These are phyloP conservation scores for Nemania diffusa DNA, from an alignment of 2,329 filamentous ascomycete species.

Conservation along the genomic window DNA sequence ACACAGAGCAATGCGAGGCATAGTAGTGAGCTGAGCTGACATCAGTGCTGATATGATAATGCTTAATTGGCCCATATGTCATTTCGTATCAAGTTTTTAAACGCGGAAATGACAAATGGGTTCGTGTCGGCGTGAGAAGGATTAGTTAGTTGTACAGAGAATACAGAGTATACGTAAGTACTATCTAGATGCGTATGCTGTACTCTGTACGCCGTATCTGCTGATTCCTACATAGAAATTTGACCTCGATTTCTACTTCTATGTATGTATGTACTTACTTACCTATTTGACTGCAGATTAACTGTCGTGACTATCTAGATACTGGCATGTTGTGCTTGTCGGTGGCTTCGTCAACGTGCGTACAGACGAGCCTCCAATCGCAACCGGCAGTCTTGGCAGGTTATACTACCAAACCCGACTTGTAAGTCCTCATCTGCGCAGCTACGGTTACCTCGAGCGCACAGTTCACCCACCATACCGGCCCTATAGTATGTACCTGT, in stretches of 20 bases:
- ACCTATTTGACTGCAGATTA: neutral
- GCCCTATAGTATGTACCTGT: neutral
- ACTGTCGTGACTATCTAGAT: neutral
- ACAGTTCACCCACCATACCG: no score
- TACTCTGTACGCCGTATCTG: neutral
- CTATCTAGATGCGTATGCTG: neutral
- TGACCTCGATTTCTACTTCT: neutral
- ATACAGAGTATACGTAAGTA: neutral
- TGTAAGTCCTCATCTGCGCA: no score
- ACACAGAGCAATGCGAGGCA: neutral
- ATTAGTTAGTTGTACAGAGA: neutral
- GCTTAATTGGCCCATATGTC: constrained; percentile 1
- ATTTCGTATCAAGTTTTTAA: neutral
- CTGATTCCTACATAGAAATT: neutral
- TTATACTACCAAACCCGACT: no score
- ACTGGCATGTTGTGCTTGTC: neutral
- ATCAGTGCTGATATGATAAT: neutral
- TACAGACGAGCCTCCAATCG: neutral
- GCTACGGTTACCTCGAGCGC: no score
- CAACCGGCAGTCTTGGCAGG: neutral
- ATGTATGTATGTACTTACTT: neutral
- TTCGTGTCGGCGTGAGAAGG: neutral
- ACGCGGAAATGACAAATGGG: neutral
- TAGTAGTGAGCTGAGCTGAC: constrained; percentile 11
- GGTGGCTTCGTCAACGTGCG: neutral